Conservation (phyloP, 345 rosid species). For the Eucalyptus cloeziana region DNA sequence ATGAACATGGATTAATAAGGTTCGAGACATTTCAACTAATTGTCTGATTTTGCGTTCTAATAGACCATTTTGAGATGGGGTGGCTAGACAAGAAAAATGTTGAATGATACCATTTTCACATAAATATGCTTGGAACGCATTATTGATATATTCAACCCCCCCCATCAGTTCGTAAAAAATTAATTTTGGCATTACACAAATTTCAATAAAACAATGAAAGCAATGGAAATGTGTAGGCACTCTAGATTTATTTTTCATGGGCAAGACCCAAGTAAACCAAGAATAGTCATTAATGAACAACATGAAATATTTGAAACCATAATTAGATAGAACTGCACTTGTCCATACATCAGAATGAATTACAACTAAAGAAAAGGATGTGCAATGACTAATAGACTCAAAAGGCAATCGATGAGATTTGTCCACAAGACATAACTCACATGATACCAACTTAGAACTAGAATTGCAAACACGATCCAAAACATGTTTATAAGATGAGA, state of each 20-base stretch:
- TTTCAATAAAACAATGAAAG: neutral
- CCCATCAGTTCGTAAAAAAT: neutral
- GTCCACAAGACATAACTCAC: neutral
- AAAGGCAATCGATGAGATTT: neutral
- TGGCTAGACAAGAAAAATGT: neutral
- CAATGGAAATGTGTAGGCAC: neutral
- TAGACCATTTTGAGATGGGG: neutral
- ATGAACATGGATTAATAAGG: neutral
- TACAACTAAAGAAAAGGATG: neutral
- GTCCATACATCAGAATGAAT: neutral
- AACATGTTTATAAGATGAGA: neutral
- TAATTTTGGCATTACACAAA: neutral
- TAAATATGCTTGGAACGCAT: neutral
- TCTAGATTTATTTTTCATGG: neutral
- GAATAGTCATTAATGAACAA: neutral
- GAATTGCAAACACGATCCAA: neutral
- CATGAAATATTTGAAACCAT: neutral
- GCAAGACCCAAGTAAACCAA: neutral
- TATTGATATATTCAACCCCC: neutral
- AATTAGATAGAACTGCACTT: neutral
- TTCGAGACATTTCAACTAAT: neutral
- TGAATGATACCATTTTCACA: neutral
- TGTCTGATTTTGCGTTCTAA: neutral
- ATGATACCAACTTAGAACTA: neutral
- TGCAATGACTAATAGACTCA: neutral